Conservation (phyloP, 805 yeast species). For the Candida lessepsii region DNA sequence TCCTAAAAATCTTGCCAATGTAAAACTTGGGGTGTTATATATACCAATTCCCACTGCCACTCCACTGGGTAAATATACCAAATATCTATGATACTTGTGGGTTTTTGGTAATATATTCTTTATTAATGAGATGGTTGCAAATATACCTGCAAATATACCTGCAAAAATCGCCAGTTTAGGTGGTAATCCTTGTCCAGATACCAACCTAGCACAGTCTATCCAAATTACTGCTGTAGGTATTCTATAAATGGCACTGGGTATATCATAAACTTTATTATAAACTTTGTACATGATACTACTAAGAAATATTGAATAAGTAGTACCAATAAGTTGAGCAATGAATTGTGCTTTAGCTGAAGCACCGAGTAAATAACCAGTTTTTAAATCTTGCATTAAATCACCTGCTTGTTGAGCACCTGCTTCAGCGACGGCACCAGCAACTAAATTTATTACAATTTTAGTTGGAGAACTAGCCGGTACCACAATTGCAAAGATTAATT, state of each 20-base stretch:
- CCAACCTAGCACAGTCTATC: constrained; percentile 93
- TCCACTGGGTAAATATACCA: constrained; percentile 79
- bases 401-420: constrained; percentile 99
- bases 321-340: constrained; percentile 84
- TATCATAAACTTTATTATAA: constrained; percentile 77
- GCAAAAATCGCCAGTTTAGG: constrained; percentile 66
- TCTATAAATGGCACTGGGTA: constrained; percentile 79
- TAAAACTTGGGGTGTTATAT: constrained; percentile 90
- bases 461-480: constrained; percentile 77
- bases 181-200: constrained; percentile 89
- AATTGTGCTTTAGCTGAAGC: constrained; percentile 94
- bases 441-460: constrained; percentile 76
- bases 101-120: constrained; percentile 54
- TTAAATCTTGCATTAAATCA: constrained; percentile 94
- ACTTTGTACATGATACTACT: constrained; percentile 81
- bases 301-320: constrained; percentile 75
- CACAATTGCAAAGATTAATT: constrained; percentile 78
- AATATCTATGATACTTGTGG: constrained; percentile 35
- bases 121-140: constrained; percentile 66
- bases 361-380: constrained; percentile 87
- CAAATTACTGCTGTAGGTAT: constrained; percentile 95
- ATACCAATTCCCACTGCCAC: constrained; percentile 97
- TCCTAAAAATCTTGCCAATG: constrained; percentile 89
- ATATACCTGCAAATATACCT: constrained; percentile 59
- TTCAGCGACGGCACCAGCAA: constrained; percentile 96